Base-by-base conservation (phyloP, 345 rosid species). In the Carallia brachiata region DNA sequence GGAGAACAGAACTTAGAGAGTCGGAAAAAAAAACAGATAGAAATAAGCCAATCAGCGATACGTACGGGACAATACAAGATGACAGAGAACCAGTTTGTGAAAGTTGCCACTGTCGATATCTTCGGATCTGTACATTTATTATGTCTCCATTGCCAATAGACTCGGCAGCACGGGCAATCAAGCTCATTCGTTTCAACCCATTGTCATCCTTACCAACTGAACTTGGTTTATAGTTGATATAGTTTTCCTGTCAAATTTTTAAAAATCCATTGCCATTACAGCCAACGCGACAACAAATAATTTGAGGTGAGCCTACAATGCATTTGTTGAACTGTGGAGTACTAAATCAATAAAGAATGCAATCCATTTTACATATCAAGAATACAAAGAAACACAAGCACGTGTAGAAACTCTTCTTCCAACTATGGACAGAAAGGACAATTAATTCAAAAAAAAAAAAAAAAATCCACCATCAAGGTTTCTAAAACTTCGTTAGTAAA, bases 91-190 rank as follows among this genome's bases (percentile, higher is more conserved):
- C 66, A 66, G 93, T 67, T 68, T 84, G 97, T 69, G 93, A 90
- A 58, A 92, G 98, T 73, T 95, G 97, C 99, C 99, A 95, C 72
- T 88, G 99, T 57, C 89, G 84, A 82, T 92, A 78, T 89, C 97
- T 90, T 68, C 99, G 88, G 77, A 95, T 90, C 80, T 92, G 98
- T 66, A 92, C 97, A 76, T 90, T 95, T 77, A 89, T 75, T 75
- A 92, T 87, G 83, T 95, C 99, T 61, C 97, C 98, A 78, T 92
- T 86, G 0, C 88, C 86, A 55, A 95, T 92, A 73, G 98, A 92
- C 60, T 95, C 99, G 72, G 99, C 97, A 82, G 99, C 90, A 61
- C 82, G 93, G 60, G 98, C 90, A 80, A 95, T 77, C 66, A 78
- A 75, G 37, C 79, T 88, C 98, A 95, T 78, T 40, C 91, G 87